Evolutionary conservation across 768 basidiomycete species (phyloP), one percentile per base, ranked within the genome.

Genomic region (Tricholoma hemisulphureum): DNA sequence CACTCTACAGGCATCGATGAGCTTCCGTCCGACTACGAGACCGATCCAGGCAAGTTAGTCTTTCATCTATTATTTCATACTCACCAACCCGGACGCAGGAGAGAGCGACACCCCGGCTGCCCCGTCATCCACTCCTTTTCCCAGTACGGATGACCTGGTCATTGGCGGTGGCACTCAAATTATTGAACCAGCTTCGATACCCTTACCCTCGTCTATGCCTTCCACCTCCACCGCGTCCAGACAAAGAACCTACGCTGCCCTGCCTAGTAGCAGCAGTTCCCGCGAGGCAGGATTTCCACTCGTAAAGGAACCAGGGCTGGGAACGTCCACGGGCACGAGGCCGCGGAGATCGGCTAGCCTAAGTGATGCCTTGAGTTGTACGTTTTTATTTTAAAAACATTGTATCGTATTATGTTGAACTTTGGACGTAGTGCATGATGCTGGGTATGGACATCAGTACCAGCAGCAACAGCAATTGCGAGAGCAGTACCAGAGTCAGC

Each of bases 271-370:
- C 37, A 57, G 45, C 23, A 62, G 63, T 14, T 41, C 45, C 6
- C 64, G 62, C n/a, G 64, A 65, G 6, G 13, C 56, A 24, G 55
- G 35, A n/a, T 53, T 59, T 51, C 52, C 60, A 1, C 45, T 55
- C 54, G 18, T 60, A 34, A 26, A 60, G 16, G 64, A 61, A 43
- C 59, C 67, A 51, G 63, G 65, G 2, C 66, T 80, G 24, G 66
- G 67, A 39, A 73, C 75, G 56, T 81, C 82, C 28, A 74, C 76
- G 10, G 74, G 63, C 57, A 76, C 77, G n/a, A 82, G 88, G 34
- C 83, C 87, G 50, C 77, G 89, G 56, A 80, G 89, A 55, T 91
- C 89, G n/a, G 87, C 87, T 14, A 90, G 89, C 68, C 73, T 91
- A 51, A 91, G 88, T 64, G 88, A 91, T 66, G 83, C 85, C 26